A percentile compares a stretch with the other conserved stretches of the same genome.
Conservation (phyloP, 1,284 basidiomycete species). For the Caloboletus inedulis region DNA sequence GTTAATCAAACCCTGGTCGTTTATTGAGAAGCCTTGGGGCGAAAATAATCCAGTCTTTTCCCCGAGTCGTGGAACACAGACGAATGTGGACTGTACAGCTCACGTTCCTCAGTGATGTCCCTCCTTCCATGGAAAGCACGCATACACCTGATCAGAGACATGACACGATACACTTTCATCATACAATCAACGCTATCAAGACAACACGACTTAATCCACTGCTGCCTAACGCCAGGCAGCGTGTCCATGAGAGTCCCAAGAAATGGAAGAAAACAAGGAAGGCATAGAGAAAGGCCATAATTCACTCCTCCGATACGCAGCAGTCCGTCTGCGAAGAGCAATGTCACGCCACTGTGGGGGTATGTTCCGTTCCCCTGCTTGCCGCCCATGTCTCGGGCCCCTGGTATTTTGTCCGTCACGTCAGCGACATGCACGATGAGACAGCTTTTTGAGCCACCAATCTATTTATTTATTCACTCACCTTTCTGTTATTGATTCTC, state of each 20-base stretch:
- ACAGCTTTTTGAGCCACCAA: not conserved
- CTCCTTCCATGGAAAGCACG: not conserved
- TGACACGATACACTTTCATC: not conserved
- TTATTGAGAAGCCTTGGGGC: not conserved
- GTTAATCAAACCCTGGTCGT: too few relatives aligned
- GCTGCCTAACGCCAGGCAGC: too few relatives aligned
- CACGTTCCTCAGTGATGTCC: not conserved
- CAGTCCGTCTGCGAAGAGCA: too few relatives aligned
- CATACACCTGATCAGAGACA: not conserved
- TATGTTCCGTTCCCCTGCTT: conserved; percentile 37
- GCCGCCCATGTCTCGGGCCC: conserved; percentile 37
- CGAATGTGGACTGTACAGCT: too few relatives aligned
- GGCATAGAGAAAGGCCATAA: not conserved
- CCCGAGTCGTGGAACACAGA: not conserved
- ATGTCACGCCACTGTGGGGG: conserved; percentile 19
- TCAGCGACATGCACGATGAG: not conserved
- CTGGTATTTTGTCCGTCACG: conserved; percentile 14
- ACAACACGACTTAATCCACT: not conserved
- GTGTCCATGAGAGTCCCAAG: not conserved
- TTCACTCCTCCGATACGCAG: not conserved
- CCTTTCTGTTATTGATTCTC: conserved; percentile 45
- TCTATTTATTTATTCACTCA: conserved; percentile 13
- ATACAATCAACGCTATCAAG: not conserved
- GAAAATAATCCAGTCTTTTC: not conserved
- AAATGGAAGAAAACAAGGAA: not conserved